These are phyloP conservation scores for Exophiala oligosperma DNA, from an alignment of 2,329 filamentous ascomycete species.

Conservation along the genomic window DNA sequence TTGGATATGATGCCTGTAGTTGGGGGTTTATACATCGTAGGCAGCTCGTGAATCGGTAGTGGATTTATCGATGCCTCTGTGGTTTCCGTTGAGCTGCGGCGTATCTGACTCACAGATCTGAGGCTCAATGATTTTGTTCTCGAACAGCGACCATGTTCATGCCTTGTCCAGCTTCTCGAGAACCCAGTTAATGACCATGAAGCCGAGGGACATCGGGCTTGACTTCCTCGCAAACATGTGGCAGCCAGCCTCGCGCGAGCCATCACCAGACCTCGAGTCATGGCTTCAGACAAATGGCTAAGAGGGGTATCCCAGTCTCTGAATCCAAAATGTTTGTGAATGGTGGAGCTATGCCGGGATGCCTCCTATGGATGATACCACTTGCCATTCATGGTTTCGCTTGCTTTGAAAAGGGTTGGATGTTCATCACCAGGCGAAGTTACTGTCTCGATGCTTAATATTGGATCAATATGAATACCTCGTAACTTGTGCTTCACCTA, in stretches of 20 bases:
- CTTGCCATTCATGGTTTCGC: no score
- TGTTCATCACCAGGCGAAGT: no score
- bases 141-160: neutral
- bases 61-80: neutral
- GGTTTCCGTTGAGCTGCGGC: neutral
- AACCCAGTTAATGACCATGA: neutral
- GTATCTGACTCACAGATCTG: neutral
- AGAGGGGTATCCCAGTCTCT: neutral
- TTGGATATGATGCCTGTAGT: conserved; percentile 46
- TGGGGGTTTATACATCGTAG: conserved; percentile 44
- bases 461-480: no score
- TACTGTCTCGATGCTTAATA: no score
- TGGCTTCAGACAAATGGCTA: neutral
- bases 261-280: neutral
- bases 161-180: neutral
- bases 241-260: neutral
- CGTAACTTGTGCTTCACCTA: no score
- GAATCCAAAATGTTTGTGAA: neutral
- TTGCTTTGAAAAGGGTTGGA: no score
- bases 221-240: neutral
- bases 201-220: neutral
- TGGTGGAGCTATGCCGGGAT: neutral
- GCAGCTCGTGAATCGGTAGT: conserved; percentile 9
- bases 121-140: neutral
- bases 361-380: no score